These are phyloP conservation scores for Saccharomycopsis phalli DNA, from an alignment of 1,139 yeast species.

Conservation along the genomic window DNA sequence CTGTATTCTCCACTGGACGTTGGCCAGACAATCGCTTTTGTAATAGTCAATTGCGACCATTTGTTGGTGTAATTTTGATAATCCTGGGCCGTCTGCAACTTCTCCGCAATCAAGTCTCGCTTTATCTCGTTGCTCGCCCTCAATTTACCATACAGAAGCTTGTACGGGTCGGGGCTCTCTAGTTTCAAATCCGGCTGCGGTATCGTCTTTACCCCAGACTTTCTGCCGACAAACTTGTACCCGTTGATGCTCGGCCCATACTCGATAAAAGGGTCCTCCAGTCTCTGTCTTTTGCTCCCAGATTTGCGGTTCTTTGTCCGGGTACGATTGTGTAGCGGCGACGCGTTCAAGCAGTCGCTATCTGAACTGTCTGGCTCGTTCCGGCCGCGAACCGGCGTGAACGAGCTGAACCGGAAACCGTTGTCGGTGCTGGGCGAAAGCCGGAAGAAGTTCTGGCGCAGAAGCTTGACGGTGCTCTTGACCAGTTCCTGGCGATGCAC, in stretches of 20 bases:
- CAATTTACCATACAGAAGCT: background rate
- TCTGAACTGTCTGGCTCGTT: background rate
- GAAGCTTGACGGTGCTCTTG: conserved; percentile 7
- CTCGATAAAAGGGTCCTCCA: conserved; percentile 21
- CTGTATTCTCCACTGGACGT: conserved; percentile 13
- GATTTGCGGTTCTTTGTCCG: conserved; percentile 2
- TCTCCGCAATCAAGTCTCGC: conserved; percentile 2
- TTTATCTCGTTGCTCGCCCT: background rate
- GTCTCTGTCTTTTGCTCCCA: background rate
- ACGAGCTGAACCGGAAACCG: background rate
- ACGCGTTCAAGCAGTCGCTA: background rate
- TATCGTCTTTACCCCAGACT: background rate
- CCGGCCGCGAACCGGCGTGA: conserved; percentile 5
- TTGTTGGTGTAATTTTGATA: conserved; percentile 24
- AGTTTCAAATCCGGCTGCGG: background rate
- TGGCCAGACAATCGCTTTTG: conserved; percentile 22
- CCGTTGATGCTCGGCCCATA: conserved; percentile 32
- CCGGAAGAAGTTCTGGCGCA: conserved; percentile 2
- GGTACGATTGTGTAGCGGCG: conserved; percentile 1
- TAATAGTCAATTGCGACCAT: conserved; percentile 25
- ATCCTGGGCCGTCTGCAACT: conserved; percentile 7
- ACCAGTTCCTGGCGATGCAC: background rate
- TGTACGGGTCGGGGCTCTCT: conserved; percentile 4
- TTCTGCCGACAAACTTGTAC: conserved; percentile 24
- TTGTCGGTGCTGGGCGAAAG: conserved; percentile 1